phyloP scores from a whole-genome alignment of 139 green algal genomes.

The Auxenochlorella protothecoides region DNA sequence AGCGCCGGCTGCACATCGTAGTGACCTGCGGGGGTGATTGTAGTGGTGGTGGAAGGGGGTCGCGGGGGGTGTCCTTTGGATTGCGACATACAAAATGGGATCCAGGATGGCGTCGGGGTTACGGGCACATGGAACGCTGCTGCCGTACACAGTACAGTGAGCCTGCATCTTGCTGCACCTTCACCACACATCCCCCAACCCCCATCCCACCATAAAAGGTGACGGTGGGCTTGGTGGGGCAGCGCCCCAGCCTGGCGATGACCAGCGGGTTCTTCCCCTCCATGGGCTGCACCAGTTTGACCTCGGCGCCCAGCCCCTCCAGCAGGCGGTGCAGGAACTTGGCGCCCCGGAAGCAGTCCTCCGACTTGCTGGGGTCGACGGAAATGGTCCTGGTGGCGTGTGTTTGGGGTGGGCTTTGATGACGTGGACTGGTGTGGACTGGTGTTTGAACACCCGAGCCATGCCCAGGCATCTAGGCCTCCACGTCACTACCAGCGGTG shows the following conservation, averaged over 20 bases:
- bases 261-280: conserved; percentile 81
- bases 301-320: conserved; percentile 68
- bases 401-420: too few relatives aligned
- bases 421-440: too few relatives aligned
- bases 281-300: conserved; percentile 51
- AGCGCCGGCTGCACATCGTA: conserved; percentile 80
- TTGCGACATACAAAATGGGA: too few relatives aligned
- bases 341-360: conserved; percentile 80
- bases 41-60: too few relatives aligned
- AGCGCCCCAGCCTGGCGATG: conserved; percentile 62
- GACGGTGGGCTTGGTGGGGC: conserved; percentile 63
- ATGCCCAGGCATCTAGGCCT: too few relatives aligned
- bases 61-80: too few relatives aligned
- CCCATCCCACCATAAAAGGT: conserved; percentile 57
- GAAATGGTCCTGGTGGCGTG: conserved; percentile 37
- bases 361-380: conserved; percentile 35
- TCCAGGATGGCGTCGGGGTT: too few relatives aligned
- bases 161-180: neutral
- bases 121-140: too few relatives aligned
- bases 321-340: conserved; percentile 81
- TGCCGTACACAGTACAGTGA: too few relatives aligned
- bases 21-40: conserved; percentile 30
- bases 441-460: too few relatives aligned
- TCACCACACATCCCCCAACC: neutral
- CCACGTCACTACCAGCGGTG: too few relatives aligned